A percentile compares a stretch with the other conserved stretches of the same genome.
Evolutionary conservation across 441 rosid species (phyloP).

Genomic region (Jatropha podagrica): DNA sequence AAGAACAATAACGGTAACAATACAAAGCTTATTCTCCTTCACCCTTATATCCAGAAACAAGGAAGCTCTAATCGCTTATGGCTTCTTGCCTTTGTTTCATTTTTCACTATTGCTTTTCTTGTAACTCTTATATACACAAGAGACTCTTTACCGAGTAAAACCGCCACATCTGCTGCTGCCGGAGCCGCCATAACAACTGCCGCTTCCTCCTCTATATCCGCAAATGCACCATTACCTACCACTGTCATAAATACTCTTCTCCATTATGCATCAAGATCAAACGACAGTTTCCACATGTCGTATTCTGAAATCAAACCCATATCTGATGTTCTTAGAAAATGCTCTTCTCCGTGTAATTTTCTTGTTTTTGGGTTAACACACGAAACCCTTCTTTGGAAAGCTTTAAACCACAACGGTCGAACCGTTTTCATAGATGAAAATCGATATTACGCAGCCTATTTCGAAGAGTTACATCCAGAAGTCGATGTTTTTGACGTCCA

Average conservation of each 20-base stretch:
- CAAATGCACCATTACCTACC: conserved; percentile 48
- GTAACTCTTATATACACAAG: conserved; percentile 73
- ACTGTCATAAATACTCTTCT: conserved; percentile 71
- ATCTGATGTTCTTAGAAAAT: conserved; percentile 75
- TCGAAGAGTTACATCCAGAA: conserved; percentile 82
- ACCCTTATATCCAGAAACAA: conserved; percentile 90
- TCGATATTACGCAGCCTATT: conserved; percentile 88
- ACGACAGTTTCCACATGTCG: conserved; percentile 78
- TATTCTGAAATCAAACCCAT: conserved; percentile 73
- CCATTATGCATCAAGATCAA: conserved; percentile 72
- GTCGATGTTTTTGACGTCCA: conserved; percentile 82
- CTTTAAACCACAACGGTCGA: conserved; percentile 82
- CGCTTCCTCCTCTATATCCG: conserved; percentile 27
- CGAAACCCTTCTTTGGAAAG: conserved; percentile 91
- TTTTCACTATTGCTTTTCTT: conserved; percentile 80
- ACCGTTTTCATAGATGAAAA: conserved; percentile 89
- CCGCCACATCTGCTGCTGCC: conserved; percentile 23
- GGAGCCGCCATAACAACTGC: conserved; percentile 30
- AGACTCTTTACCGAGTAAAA: conserved; percentile 43
- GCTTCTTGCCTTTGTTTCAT: conserved; percentile 78
- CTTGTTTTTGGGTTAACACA: conserved; percentile 83
- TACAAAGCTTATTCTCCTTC: conserved; percentile 88
- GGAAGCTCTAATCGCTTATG: conserved; percentile 76
- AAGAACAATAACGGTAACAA: conserved; percentile 52
- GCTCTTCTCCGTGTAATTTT: conserved; percentile 81